Percentiles rank a stretch among this genome's conserved stretches.
Conservation (phyloP, 2,329 filamentous ascomycete genomes). For the Aspergillus brasiliensis region DNA sequence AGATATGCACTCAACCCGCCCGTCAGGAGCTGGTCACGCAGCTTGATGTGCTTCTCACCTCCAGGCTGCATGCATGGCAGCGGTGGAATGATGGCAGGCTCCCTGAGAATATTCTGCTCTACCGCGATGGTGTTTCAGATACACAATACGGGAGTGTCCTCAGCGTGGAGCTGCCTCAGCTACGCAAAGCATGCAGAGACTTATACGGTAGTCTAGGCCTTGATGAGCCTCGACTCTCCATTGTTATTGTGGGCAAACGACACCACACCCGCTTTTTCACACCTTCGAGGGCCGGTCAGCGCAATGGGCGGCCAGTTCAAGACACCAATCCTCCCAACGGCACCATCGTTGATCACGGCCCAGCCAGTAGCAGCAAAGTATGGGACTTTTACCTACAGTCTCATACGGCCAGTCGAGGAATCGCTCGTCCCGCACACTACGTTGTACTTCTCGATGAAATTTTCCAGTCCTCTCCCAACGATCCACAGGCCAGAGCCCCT, state of each 20-base stretch:
- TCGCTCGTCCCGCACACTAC: slow-evolving; percentile 79
- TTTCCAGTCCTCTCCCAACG: slow-evolving; percentile 43
- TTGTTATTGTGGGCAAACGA: slow-evolving; percentile 81
- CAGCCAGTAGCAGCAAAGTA: slow-evolving; percentile 67
- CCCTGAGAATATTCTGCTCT: slow-evolving; percentile 76
- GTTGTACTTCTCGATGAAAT: slow-evolving; percentile 69
- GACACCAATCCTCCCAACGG: slow-evolving; percentile 70
- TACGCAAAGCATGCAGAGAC: slow-evolving; percentile 59
- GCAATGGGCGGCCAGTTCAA: slow-evolving; percentile 34
- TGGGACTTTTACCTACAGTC: slow-evolving; percentile 86
- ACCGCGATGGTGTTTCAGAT: slow-evolving; percentile 85
- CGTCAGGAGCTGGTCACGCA: slow-evolving; percentile 69
- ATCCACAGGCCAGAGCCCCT: not conserved
- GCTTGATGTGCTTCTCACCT: slow-evolving; percentile 61
- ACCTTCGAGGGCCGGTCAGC: slow-evolving; percentile 56
- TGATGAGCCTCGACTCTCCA: slow-evolving; percentile 63
- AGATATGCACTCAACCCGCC: slow-evolving; percentile 19
- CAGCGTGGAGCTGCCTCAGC: slow-evolving; percentile 58
- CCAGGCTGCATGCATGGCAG: slow-evolving; percentile 66
- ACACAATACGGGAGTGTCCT: slow-evolving; percentile 73
- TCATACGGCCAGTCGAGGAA: slow-evolving; percentile 77
- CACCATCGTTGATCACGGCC: slow-evolving; percentile 77
- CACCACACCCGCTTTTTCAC: slow-evolving; percentile 81
- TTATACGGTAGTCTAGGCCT: slow-evolving; percentile 49
- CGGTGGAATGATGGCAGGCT: slow-evolving; percentile 55